Evolutionary conservation across 495 filamentous ascomycete species (phyloP).

Genomic region (Penicillium lagena): DNA sequence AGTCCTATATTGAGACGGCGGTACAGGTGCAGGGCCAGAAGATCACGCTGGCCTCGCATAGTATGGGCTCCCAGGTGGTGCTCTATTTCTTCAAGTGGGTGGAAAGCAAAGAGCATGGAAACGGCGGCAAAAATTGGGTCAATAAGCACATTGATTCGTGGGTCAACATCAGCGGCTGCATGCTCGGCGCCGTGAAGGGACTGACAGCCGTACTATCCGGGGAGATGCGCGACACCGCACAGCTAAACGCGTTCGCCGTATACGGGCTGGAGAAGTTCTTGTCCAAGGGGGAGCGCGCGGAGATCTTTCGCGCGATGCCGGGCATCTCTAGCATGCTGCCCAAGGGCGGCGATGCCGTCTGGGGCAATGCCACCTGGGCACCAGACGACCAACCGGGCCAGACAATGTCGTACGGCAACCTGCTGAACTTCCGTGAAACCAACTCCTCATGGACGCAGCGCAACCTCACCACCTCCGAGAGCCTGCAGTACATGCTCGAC

Average conservation of each 20-base stretch:
- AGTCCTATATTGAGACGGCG: constrained; percentile 82
- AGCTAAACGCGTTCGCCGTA: constrained; percentile 94
- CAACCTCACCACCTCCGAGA: constrained; percentile 76
- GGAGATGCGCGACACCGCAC: constrained; percentile 97
- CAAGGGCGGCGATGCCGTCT: constrained; percentile 89
- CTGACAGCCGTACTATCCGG: constrained; percentile 86
- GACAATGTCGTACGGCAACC: constrained; percentile 64
- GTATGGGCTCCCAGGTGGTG: constrained; percentile 93
- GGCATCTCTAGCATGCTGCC: constrained; percentile 95
- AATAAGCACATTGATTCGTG: constrained; percentile 85
- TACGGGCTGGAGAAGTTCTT: constrained; percentile 97
- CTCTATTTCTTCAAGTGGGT: constrained; percentile 99
- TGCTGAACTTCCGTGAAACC: constrained; percentile 76
- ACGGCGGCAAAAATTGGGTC: constrained; percentile 83
- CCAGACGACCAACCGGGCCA: constrained; percentile 80
- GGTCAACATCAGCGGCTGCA: constrained; percentile 97
- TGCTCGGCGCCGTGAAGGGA: constrained; percentile 93
- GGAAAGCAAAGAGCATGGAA: constrained; percentile 68
- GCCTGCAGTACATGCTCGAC: constrained; percentile 69
- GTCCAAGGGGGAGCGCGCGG: constrained; percentile 77
- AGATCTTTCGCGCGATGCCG: constrained; percentile 96
- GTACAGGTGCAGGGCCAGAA: constrained; percentile 65
- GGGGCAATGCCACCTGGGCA: constrained; percentile 86
- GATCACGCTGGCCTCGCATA: constrained; percentile 83
- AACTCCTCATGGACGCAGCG: constrained; percentile 54